Evolutionary conservation across 2,329 filamentous ascomycete species (phyloP).

Genomic region (Colletotrichum tropicale): DNA sequence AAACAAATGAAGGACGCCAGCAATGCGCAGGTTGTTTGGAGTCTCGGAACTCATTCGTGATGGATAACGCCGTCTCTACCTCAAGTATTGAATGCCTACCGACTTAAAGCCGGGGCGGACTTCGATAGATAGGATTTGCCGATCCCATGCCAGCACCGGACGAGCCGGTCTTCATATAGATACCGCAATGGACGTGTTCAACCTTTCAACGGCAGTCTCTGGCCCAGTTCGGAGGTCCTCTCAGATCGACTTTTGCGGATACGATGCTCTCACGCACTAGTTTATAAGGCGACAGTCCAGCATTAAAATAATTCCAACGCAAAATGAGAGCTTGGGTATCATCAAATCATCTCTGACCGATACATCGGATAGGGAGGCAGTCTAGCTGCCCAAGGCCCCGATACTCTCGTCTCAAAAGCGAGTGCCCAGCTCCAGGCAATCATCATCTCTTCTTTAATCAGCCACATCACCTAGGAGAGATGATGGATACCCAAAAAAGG

Average conservation of each 20-base stretch:
- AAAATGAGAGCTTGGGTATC: too few species aligned
- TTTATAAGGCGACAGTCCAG: not conserved
- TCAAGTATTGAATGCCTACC: fast-evolving
- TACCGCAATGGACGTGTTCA: not conserved
- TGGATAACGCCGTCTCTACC: not conserved
- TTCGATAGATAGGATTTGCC: not conserved
- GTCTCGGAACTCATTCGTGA: not conserved
- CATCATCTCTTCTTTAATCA: not conserved
- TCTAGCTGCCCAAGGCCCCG: not conserved
- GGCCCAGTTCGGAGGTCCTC: too few species aligned
- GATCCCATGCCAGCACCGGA: not conserved
- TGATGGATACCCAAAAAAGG: too few species aligned
- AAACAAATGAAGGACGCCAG: not conserved
- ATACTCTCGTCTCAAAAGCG: not conserved
- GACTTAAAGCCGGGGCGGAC: not conserved
- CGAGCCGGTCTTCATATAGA: not conserved
- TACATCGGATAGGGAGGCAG: not conserved
- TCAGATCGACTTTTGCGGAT: not conserved
- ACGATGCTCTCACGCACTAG: fast-evolving
- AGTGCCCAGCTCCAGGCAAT: not conserved
- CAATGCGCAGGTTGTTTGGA: fast-evolving
- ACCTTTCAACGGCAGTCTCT: not conserved
- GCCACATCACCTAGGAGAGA: not conserved
- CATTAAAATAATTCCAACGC: not conserved
- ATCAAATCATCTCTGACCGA: too few species aligned